Evolutionary conservation across 2,329 filamentous ascomycete species (phyloP).

Genomic region (Cytospora schulzeri): DNA sequence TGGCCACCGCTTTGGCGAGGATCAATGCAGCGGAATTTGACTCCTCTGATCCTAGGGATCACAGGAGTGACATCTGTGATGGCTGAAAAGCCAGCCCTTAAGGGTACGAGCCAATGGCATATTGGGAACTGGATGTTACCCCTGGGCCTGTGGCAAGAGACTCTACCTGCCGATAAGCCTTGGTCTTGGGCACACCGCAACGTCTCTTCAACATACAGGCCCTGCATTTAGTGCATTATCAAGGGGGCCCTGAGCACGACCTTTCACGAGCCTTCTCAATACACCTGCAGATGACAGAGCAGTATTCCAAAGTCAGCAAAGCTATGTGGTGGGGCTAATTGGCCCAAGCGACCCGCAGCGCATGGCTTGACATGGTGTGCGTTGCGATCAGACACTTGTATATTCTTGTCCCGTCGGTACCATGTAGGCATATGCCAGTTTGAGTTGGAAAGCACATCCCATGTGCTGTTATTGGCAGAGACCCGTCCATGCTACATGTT

Average conservation of each 20-base stretch:
- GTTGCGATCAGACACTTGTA: not conserved
- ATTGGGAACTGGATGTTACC: not conserved
- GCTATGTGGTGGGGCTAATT: not conserved
- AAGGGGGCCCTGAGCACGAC: not conserved
- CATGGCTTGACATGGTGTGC: not conserved
- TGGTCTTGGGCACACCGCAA: not conserved
- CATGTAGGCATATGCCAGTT: not conserved
- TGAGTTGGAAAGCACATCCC: not conserved
- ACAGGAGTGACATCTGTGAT: not conserved
- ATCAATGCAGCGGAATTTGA: not conserved
- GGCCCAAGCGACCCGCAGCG: not conserved
- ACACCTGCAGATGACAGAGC: not conserved
- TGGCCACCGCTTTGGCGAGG: not conserved
- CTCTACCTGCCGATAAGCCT: not conserved
- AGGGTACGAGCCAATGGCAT: not conserved
- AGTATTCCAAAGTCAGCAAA: too few species aligned
- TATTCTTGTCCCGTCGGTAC: not conserved
- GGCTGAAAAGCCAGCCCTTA: conserved; percentile 8
- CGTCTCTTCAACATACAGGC: not conserved
- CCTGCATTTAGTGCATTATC: not conserved
- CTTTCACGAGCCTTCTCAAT: not conserved
- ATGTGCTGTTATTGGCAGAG: not conserved
- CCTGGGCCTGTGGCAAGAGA: not conserved
- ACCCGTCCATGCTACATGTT: not conserved
- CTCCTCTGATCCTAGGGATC: conserved; percentile 1